A percentile compares a stretch with the other conserved stretches of the same genome.
Evolutionary conservation across 2,329 filamentous ascomycete genomes (phyloP).

Genomic region (Ophiosphaerella korrae): DNA sequence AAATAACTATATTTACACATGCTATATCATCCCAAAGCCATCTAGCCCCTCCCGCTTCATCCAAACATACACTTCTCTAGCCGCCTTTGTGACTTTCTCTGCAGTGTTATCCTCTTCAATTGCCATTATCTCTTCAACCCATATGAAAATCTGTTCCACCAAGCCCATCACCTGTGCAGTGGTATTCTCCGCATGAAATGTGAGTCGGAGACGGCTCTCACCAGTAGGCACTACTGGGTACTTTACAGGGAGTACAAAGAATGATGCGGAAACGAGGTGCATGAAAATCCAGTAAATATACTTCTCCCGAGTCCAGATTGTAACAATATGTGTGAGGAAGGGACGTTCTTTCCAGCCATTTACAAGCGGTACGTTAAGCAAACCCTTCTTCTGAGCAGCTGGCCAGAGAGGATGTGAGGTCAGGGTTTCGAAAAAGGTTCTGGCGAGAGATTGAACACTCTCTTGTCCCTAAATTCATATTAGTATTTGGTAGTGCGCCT

Average conservation of each 20-base stretch:
- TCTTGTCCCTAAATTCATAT: not conserved
- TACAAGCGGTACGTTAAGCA: constrained; percentile 5
- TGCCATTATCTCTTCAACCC: constrained; percentile 37
- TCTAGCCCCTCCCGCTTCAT: constrained; percentile 1
- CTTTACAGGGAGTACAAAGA: constrained; percentile 1
- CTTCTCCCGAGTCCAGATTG: constrained; percentile 2
- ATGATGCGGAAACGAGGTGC: constrained; percentile 36
- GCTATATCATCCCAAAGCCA: constrained; percentile 2
- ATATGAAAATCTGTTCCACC: constrained; percentile 23
- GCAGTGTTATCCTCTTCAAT: constrained; percentile 17
- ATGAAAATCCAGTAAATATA: constrained; percentile 7
- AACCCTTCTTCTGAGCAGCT: not conserved
- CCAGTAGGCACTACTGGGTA: constrained; percentile 14
- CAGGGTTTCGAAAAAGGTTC: constrained; percentile 5
- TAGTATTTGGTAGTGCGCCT: not conserved
- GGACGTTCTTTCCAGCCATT: constrained; percentile 5
- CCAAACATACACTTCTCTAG: constrained; percentile 8
- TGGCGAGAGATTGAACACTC: not conserved
- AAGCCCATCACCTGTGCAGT: constrained; percentile 40
- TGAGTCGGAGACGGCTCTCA: not conserved
- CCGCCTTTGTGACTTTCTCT: constrained; percentile 2
- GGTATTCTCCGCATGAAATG: constrained; percentile 57
- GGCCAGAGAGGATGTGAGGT: constrained; percentile 1
- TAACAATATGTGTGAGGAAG: constrained; percentile 9
- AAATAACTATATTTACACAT: too few relatives aligned